Base-by-base conservation (phyloP, 2,329 filamentous ascomycete genomes). In the Rhytidhysteron rufulum region DNA sequence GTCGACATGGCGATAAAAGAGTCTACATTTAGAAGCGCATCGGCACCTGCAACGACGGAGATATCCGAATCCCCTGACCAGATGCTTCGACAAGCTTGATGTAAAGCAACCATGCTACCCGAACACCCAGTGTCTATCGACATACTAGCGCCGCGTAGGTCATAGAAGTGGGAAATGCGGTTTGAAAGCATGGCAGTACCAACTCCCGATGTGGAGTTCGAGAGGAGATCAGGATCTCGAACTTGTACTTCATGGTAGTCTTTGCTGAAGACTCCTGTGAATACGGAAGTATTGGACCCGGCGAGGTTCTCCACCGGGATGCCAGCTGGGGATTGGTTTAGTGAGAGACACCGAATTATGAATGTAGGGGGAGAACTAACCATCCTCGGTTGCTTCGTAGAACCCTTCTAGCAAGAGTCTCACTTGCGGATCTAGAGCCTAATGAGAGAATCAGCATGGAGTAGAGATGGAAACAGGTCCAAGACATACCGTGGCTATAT, bases 341-440 rank as follows among this genome's bases (percentile, higher is more conserved):
- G n/a, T n/a, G n/a, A n/a, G n/a, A n/a, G n/a, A n/a, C n/a, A n/a
- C n/a, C n/a, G n/a, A n/a, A n/a, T n/a, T n/a, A n/a, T n/a, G n/a
- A n/a, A n/a, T n/a, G n/a, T n/a, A 48, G 40, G 46, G 43, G 11
- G 21, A 13, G 9, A n/a, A n/a, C n/a, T n/a, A n/a, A n/a, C n/a
- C 45, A 27, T 52, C 54, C 22, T 56, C 53, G 3, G 54, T 36
- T 7, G 44, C 41, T 39, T 56, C 50, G 40, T 46, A 55, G 2
- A 42, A 33, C 6, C 30, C 34, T 31, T 58, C 55, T n/a, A 58
- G 31, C 20, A 51, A 21, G 5, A 57, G 31, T 5, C 54, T 34
- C 22, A 49, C 43, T 43, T 55, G 51, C 2, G 55, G 53, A 31
- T 58, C 55, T 11, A 54, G 39, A 9, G 41, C n/a, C n/a, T n/a